phyloP scores from a whole-genome alignment of 495 filamentous ascomycete species.

The Hamigera avellanea region DNA sequence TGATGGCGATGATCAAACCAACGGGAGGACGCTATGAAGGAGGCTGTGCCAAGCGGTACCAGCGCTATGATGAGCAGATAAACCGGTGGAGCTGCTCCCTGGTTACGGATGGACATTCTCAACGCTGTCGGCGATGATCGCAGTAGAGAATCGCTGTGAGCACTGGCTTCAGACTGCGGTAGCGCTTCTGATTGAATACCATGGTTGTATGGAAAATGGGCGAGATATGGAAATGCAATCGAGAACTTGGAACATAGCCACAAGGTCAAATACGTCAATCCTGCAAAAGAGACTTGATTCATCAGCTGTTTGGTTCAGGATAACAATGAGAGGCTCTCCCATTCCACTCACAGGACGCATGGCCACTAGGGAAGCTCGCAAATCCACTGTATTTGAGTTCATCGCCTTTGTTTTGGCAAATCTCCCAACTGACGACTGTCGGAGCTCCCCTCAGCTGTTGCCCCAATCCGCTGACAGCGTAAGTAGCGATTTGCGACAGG shows the following conservation, averaged over 20 bases:
- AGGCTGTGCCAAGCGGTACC: conserved; percentile 43
- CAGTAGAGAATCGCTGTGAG: neutral
- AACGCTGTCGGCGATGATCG: neutral
- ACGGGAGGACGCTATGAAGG: conserved; percentile 50
- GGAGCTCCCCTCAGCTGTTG: conserved; percentile 27
- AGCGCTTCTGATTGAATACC: conserved; percentile 10
- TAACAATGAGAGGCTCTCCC: no score
- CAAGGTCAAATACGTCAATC: conserved; percentile 50
- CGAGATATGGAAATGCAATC: conserved; percentile 50
- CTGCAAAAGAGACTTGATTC: conserved; percentile 45
- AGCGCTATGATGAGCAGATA: conserved; percentile 45
- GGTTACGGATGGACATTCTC: conserved; percentile 21
- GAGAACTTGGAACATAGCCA: conserved; percentile 55
- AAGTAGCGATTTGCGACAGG: conserved; percentile 24
- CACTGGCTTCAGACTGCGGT: neutral
- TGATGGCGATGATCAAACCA: conserved; percentile 54
- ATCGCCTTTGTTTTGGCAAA: conserved; percentile 36
- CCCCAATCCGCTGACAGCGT: conserved; percentile 41
- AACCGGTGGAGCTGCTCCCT: conserved; percentile 48
- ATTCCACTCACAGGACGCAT: conserved; percentile 48
- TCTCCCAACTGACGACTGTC: conserved; percentile 38
- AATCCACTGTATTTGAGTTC: conserved; percentile 46
- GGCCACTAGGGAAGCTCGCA: conserved; percentile 55
- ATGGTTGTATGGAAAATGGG: conserved; percentile 21
- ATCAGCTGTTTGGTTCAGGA: conserved; percentile 2